Evolutionary conservation across 2,329 filamentous ascomycete species (phyloP).

Genomic region (Aspergillus sp.): DNA sequence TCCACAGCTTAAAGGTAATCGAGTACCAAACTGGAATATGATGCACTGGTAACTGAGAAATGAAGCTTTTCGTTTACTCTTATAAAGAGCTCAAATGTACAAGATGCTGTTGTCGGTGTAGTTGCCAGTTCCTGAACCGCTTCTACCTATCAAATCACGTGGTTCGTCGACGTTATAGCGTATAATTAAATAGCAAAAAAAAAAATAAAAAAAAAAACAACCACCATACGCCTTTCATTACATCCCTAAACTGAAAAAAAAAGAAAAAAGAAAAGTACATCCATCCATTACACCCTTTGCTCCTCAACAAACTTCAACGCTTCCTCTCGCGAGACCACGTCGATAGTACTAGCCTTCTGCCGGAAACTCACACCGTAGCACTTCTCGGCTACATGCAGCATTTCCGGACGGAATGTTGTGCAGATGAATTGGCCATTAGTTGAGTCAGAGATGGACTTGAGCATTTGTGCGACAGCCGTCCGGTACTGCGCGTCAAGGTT

Average conservation of each 20-base stretch:
- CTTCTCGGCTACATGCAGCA: conserved; percentile 90
- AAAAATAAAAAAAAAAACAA: no score
- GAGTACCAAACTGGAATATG: no score
- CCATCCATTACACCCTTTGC: conserved; percentile 41
- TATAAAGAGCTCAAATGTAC: no score
- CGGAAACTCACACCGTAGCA: conserved; percentile 91
- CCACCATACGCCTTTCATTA: no score
- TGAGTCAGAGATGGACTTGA: conserved; percentile 63
- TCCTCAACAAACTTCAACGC: conserved; percentile 93
- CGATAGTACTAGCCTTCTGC: conserved; percentile 90
- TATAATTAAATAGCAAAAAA: no score
- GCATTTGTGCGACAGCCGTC: conserved; percentile 84
- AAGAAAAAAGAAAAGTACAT: conserved; percentile 6
- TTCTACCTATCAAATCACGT: no score
- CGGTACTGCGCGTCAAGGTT: conserved; percentile 97
- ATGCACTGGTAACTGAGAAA: no score
- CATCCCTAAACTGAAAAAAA: not conserved
- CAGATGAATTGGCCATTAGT: conserved; percentile 81
- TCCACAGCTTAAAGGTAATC: no score
- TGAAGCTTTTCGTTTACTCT: no score
- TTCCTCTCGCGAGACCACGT: conserved; percentile 79
- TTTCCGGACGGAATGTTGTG: conserved; percentile 96
- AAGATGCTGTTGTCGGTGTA: no score
- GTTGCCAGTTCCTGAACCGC: no score
- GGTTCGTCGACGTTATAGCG: no score